phyloP scores from a whole-genome alignment of 2,329 filamentous ascomycete genomes.

The Aspergillus fumigatiaffinis region DNA sequence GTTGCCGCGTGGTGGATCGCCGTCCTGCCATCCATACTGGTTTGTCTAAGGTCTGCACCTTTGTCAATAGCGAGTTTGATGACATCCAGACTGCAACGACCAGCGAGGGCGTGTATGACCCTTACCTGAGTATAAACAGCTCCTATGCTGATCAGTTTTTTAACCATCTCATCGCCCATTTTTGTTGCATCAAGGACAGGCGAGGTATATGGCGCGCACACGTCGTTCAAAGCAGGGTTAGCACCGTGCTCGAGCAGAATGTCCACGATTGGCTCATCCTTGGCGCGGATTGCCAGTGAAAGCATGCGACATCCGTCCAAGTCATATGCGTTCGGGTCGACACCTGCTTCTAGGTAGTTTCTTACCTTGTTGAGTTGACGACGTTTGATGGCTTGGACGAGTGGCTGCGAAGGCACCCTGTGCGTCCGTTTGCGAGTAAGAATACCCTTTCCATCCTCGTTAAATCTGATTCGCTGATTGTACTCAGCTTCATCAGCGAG shows the following conservation, averaged over 20 bases:
- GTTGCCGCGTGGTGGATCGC: background rate
- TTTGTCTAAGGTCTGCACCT: background rate
- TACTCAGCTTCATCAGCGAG: constrained; percentile 1
- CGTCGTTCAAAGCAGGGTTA: background rate
- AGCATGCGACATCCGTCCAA: constrained; percentile 5
- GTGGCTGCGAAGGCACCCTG: background rate
- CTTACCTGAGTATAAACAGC: background rate
- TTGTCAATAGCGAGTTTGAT: background rate
- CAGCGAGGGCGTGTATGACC: background rate
- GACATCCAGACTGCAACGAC: background rate
- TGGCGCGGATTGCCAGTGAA: background rate
- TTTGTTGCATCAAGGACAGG: background rate
- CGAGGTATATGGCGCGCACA: background rate
- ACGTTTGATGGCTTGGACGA: background rate
- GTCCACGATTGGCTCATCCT: constrained; percentile 1
- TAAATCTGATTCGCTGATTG: background rate
- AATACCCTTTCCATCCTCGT: background rate
- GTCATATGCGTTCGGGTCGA: constrained; percentile 9
- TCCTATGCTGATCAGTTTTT: background rate
- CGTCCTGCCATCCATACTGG: background rate
- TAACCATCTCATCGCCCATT: background rate
- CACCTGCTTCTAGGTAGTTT: background rate
- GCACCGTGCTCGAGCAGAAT: constrained; percentile 8
- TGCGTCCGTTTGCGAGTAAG: background rate
- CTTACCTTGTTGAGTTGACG: background rate